phyloP scores from a whole-genome alignment of 768 basidiomycete species.

The Atractiella rhizophila region DNA sequence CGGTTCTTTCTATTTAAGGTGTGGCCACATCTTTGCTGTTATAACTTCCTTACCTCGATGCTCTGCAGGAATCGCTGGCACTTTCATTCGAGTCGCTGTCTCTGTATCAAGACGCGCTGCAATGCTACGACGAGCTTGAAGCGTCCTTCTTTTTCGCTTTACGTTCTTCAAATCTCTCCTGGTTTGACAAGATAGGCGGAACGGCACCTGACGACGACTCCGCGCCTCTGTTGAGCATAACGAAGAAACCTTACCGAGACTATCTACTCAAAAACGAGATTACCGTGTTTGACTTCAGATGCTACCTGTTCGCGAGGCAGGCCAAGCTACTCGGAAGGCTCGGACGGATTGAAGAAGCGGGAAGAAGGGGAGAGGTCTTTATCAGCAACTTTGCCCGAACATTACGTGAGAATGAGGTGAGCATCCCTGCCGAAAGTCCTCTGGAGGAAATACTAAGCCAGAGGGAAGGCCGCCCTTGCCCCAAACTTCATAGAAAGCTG shows the following conservation, averaged over 20 bases:
- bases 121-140: slow-evolving; percentile 79
- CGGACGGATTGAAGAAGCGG: slow-evolving; percentile 42
- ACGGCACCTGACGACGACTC: slow-evolving; percentile 49
- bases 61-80: slow-evolving; percentile 64
- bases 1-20: slow-evolving; percentile 92
- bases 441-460: not conserved
- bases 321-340: slow-evolving; percentile 47
- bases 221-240: slow-evolving; percentile 44
- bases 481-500: slow-evolving; percentile 68
- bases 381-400: slow-evolving; percentile 49
- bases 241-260: slow-evolving; percentile 64
- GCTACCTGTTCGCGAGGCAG: slow-evolving; percentile 70
- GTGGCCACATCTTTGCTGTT: not conserved
- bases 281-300: slow-evolving; percentile 75
- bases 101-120: slow-evolving; percentile 63
- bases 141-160: slow-evolving; percentile 37
- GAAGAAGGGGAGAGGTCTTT: slow-evolving; percentile 45
- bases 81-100: slow-evolving; percentile 72
- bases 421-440: slow-evolving; percentile 2
- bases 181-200: slow-evolving; percentile 69
- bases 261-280: slow-evolving; percentile 72
- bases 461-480: slow-evolving; percentile 17
- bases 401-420: slow-evolving; percentile 49
- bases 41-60: not conserved
- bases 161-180: slow-evolving; percentile 59